Evolutionary conservation across 2,329 filamentous ascomycete species (phyloP), one percentile per base, ranked within the genome.

Genomic region (Cladosporium oxysporum): DNA sequence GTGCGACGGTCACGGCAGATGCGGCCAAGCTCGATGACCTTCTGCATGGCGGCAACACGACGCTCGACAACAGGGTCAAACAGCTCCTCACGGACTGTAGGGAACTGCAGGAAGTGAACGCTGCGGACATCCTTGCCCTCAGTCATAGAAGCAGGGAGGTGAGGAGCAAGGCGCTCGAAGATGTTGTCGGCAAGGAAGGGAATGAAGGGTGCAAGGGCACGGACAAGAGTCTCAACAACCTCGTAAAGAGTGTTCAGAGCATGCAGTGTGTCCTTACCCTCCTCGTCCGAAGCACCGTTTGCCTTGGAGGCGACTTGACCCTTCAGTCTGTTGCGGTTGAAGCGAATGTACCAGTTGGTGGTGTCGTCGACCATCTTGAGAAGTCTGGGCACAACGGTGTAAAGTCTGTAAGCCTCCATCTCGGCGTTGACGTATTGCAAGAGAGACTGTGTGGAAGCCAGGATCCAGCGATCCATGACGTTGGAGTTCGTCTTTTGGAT

Each of bases 341-440:
- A 96, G 68, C 93, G 87, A 77, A 97, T 97, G 80, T 97, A 97
- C 93, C 93, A 97, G 80, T 98, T 98, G n/a, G 93, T 97, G 4
- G 91, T 93, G 79, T 96, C 93, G 74, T 97, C 94, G 70, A 97
- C 96, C 74, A 96, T 75, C 67, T 76, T 76, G 41, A 79, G 70
- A 67, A 98, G 81, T 69, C 91, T 86, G 8, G 93, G 93, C 53
- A 97, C 93, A 53, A 98, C 94, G 1, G 93, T 98, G 79, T 97
- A 98, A 35, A 83, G 73, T 66, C 73, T 78, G 84, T 85, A 84
- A 83, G 88, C 88, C 62, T 85, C 84, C 94, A 98, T 98, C 80
- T 98, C 94, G 72, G 91, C 84, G 76, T 98, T 94, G 63, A 97
- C 92, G 76, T 95, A 97, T 74, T 93, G 89, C 66, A 98, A 84